These are phyloP conservation scores for Globisporangium orthogonon DNA, from an alignment of 352 stramenopile genomes.

Conservation along the genomic window DNA sequence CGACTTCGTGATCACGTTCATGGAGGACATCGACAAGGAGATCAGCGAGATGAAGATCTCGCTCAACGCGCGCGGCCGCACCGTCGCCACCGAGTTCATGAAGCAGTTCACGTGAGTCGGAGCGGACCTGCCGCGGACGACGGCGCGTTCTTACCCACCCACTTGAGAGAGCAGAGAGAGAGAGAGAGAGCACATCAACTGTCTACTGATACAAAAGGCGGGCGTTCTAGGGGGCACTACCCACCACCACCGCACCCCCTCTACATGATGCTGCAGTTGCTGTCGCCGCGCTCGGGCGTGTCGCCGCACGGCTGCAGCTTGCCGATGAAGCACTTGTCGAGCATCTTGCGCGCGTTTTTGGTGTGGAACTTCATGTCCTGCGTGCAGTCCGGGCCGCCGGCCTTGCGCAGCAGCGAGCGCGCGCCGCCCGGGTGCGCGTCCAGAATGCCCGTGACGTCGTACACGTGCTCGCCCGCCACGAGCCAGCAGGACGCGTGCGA, in stretches of 20 bases:
- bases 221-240: background rate
- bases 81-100: conserved; percentile 94
- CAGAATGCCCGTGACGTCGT: conserved; percentile 81
- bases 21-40: conserved; percentile 97
- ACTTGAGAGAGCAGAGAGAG: background rate
- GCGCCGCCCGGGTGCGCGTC: conserved; percentile 68
- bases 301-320: conserved; percentile 64
- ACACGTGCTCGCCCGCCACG: conserved; percentile 85
- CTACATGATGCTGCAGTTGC: conserved; percentile 77
- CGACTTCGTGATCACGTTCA: conserved; percentile 97
- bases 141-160: background rate
- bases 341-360: conserved; percentile 62
- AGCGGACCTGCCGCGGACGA: background rate
- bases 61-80: conserved; percentile 90
- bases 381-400: conserved; percentile 62
- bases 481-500: conserved; percentile 93
- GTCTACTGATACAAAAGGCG: conserved; percentile 13
- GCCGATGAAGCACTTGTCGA: conserved; percentile 79
- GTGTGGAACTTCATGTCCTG: conserved; percentile 84
- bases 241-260: no score
- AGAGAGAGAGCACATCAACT: background rate
- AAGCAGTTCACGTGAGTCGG: conserved; percentile 82
- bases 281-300: conserved; percentile 20
- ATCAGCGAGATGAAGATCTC: conserved; percentile 97
- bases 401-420: conserved; percentile 76